Conservation (phyloP, 495 filamentous ascomycete species). For the Penicillium verhagenii region DNA sequence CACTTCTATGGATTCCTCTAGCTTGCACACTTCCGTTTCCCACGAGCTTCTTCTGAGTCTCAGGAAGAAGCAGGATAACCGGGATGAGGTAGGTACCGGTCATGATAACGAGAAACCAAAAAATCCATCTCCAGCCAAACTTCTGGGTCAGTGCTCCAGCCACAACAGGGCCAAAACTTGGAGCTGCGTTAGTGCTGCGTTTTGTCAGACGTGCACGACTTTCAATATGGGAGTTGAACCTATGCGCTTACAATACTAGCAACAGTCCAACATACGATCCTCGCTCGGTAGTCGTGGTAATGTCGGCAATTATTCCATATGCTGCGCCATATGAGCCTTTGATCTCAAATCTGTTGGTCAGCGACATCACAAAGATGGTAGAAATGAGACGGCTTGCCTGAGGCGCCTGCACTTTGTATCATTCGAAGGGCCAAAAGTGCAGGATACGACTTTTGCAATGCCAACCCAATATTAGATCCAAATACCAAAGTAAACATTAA, state of each 20-base stretch:
- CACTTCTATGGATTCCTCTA: too few species aligned
- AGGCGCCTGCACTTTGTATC: slow-evolving; percentile 51
- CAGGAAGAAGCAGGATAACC: slow-evolving; percentile 38
- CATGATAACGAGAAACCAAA: slow-evolving; percentile 70
- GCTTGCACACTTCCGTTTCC: too few species aligned
- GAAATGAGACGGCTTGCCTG: slow-evolving; percentile 47
- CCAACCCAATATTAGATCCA: slow-evolving; percentile 50
- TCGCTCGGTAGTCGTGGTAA: slow-evolving; percentile 44
- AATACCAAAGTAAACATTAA: slow-evolving; percentile 46
- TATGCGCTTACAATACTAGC: slow-evolving; percentile 33
- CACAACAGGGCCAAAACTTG: slow-evolving; percentile 55
- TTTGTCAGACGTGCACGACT: too few species aligned
- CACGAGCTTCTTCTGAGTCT: too few species aligned
- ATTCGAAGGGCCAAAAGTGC: slow-evolving; percentile 44
- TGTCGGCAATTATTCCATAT: slow-evolving; percentile 40
- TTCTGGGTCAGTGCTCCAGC: slow-evolving; percentile 63
- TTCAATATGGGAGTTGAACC: too few species aligned
- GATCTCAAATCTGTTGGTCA: too few species aligned
- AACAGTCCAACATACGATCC: slow-evolving; percentile 47
- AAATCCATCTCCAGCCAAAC: slow-evolving; percentile 69
- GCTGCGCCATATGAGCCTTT: not conserved
- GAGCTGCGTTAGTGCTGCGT: not conserved
- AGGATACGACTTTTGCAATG: slow-evolving; percentile 44
- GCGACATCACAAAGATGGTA: too few species aligned
- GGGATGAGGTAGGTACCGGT: slow-evolving; percentile 36